phyloP scores from a whole-genome alignment of 495 filamentous ascomycete species.

The Durotheca rogersii region DNA sequence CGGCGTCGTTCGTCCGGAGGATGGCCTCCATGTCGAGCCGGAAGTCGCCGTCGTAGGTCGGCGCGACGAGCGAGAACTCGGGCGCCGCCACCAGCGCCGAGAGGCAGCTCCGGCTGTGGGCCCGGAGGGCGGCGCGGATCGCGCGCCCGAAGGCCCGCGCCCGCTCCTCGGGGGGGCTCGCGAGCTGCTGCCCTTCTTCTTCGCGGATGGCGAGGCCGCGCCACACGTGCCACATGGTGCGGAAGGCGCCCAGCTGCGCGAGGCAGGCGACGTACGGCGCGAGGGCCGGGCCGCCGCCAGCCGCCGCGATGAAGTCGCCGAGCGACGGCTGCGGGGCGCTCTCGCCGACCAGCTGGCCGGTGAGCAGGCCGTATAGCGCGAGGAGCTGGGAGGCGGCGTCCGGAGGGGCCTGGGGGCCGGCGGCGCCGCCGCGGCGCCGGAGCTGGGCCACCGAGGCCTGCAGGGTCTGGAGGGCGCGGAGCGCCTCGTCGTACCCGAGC shows the following conservation, averaged over 20 bases:
- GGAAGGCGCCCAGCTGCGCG: constrained; percentile 30
- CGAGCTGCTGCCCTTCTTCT: too few relatives aligned
- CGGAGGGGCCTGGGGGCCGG: not conserved
- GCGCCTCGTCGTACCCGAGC: not conserved
- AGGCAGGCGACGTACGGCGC: constrained; percentile 22
- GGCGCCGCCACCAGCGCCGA: not conserved
- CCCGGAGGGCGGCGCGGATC: too few relatives aligned
- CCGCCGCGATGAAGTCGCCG: not conserved
- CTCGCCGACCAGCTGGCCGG: constrained; percentile 2
- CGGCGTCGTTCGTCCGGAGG: constrained; percentile 5
- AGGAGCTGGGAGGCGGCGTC: constrained; percentile 6
- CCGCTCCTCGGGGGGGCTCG: too few relatives aligned
- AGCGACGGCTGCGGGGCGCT: not conserved
- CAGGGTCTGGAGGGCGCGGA: not conserved
- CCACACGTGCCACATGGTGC: constrained; percentile 32
- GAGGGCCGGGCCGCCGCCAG: not conserved
- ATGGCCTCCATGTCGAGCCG: constrained; percentile 25
- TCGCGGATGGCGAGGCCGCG: constrained; percentile 11
- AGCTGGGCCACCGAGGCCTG: not conserved
- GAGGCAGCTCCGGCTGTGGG: too few relatives aligned
- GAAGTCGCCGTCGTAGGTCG: constrained; percentile 9
- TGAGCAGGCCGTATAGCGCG: constrained; percentile 14
- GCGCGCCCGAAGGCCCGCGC: too few relatives aligned
- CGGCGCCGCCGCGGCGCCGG: not conserved
- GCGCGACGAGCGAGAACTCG: constrained; percentile 2